phyloP scores from a whole-genome alignment of 2,329 filamentous ascomycete species.

The Nemania sp. region DNA sequence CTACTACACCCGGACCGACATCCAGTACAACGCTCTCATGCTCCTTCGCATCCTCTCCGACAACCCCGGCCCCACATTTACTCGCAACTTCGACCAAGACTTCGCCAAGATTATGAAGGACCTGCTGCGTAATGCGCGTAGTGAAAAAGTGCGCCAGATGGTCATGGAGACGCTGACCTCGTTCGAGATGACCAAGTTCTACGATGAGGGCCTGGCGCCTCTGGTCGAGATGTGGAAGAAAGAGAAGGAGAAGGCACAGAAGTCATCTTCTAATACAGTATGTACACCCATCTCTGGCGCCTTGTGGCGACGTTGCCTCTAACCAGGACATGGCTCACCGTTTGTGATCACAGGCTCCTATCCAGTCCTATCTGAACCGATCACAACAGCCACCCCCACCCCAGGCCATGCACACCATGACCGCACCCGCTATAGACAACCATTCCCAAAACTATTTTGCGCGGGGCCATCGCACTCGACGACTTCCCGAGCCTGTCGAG shows the following conservation, averaged over 20 bases:
- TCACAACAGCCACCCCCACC: constrained; percentile 27
- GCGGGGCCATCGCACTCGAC: constrained; percentile 51
- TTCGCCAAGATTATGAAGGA: constrained; percentile 78
- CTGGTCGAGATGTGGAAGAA: constrained; percentile 86
- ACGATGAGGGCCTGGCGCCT: constrained; percentile 73
- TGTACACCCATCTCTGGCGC: too few species aligned
- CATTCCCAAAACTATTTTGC: constrained; percentile 62
- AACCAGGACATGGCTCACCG: constrained; percentile 20
- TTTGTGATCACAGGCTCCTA: constrained; percentile 6
- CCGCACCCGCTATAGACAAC: constrained; percentile 47
- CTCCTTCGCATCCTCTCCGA: constrained; percentile 87
- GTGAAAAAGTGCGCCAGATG: constrained; percentile 80
- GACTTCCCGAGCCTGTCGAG: constrained; percentile 71
- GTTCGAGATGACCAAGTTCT: constrained; percentile 70
- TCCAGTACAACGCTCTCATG: constrained; percentile 97
- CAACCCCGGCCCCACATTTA: constrained; percentile 89
- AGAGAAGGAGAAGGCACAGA: constrained; percentile 71
- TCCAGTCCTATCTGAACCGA: constrained; percentile 18
- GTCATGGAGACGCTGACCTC: constrained; percentile 83
- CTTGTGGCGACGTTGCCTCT: constrained; percentile 23
- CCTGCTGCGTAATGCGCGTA: constrained; percentile 69
- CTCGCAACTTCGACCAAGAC: constrained; percentile 83
- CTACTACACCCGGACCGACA: constrained; percentile 64
- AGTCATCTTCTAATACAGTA: constrained; percentile 52
- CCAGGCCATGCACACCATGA: constrained; percentile 44